phyloP scores from a whole-genome alignment of 1,139 yeast species.

The Pichia sp. region DNA sequence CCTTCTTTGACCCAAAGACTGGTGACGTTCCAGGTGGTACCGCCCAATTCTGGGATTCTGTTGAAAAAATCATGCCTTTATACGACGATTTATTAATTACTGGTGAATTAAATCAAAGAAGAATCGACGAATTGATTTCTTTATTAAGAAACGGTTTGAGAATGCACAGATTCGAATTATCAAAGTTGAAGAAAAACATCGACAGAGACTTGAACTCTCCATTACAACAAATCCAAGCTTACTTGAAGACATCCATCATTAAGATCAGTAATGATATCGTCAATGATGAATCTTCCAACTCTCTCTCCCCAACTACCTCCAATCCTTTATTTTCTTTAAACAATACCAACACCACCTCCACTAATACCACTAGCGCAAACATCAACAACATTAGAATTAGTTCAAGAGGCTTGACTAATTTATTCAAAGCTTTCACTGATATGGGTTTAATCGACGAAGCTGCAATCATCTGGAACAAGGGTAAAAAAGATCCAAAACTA shows the following conservation, averaged over 20 bases:
- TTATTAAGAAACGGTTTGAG: conserved; percentile 49
- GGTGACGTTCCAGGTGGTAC: conserved; percentile 30
- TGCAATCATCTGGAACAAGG: conserved; percentile 48
- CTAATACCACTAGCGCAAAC: neutral
- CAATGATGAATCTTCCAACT: neutral
- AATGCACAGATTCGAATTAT: conserved; percentile 46
- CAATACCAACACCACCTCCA: too few species aligned
- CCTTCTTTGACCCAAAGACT: conserved; percentile 32
- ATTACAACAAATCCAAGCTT: conserved; percentile 43
- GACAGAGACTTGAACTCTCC: conserved; percentile 50
- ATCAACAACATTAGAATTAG: conserved; percentile 31
- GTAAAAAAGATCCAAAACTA: conserved; percentile 31
- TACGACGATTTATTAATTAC: conserved; percentile 43
- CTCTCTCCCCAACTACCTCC: neutral
- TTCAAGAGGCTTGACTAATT: conserved; percentile 53
- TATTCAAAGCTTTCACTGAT: conserved; percentile 56
- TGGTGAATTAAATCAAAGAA: conserved; percentile 41
- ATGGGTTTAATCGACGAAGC: conserved; percentile 51
- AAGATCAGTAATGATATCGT: conserved; percentile 47
- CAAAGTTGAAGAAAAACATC: conserved; percentile 47
- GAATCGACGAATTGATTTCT: conserved; percentile 44
- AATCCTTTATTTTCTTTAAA: neutral
- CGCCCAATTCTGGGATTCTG: conserved; percentile 43
- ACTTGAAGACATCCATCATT: conserved; percentile 40
- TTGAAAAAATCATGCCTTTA: conserved; percentile 45